A percentile compares a stretch with the other conserved stretches of the same genome.
Evolutionary conservation across 495 filamentous ascomycete species (phyloP).

Genomic region (Aspergillus hancockii): DNA sequence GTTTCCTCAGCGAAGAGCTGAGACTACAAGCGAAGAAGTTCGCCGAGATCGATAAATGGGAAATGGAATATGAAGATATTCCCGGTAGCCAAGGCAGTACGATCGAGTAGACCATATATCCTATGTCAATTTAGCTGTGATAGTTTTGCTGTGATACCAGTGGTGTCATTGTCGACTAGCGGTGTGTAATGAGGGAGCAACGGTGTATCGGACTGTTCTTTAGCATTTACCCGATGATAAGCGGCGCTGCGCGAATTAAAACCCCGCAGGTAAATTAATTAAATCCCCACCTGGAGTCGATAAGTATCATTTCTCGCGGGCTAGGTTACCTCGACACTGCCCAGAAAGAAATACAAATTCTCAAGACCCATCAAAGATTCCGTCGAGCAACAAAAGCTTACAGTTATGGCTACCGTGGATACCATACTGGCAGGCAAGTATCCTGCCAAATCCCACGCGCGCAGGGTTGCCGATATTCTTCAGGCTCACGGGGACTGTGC

Average conservation of each 20-base stretch:
- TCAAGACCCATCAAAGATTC: background rate
- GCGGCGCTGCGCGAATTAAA: background rate
- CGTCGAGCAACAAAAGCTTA: background rate
- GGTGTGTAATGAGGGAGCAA: background rate
- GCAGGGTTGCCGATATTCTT: conserved; percentile 77
- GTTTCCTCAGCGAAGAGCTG: conserved; percentile 39
- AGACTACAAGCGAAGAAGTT: conserved; percentile 55
- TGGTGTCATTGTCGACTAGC: background rate
- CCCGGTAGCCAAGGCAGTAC: conserved; percentile 28
- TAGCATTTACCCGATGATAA: conserved; percentile 4
- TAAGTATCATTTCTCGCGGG: background rate
- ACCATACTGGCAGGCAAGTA: conserved; percentile 72
- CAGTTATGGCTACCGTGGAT: conserved; percentile 41
- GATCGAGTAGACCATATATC: background rate
- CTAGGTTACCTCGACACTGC: background rate
- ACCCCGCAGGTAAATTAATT: background rate
- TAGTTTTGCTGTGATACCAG: background rate
- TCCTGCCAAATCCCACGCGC: conserved; percentile 89
- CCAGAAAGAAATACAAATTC: background rate
- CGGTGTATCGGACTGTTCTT: background rate
- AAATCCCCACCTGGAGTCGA: background rate
- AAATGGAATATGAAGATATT: conserved; percentile 72
- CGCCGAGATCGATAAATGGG: conserved; percentile 67
- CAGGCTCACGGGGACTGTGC: conserved; percentile 32
- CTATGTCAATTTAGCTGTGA: background rate